phyloP scores from a whole-genome alignment of 2,329 filamentous ascomycete species.

The Neonectria ditissima region DNA sequence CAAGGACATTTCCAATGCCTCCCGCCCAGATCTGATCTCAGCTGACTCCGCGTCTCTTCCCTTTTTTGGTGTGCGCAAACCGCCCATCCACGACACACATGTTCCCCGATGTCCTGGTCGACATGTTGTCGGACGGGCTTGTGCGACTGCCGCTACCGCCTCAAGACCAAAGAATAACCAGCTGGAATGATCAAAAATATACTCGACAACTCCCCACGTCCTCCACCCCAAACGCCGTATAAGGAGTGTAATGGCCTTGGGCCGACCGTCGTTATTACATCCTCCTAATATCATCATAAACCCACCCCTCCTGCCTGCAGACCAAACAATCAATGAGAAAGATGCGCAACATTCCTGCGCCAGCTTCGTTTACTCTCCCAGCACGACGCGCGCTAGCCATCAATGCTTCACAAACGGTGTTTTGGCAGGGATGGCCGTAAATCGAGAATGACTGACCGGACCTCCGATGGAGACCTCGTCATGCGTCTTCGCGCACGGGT shows the following conservation, averaged over 20 bases:
- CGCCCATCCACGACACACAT: constrained; percentile 13
- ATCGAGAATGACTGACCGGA: constrained; percentile 29
- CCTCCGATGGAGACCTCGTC: constrained; percentile 17
- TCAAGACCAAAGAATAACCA: constrained; percentile 28
- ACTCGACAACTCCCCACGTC: constrained; percentile 46
- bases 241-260: constrained; percentile 54
- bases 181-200: constrained; percentile 35
- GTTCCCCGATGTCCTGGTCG: not conserved
- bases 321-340: constrained; percentile 35
- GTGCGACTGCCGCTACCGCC: constrained; percentile 12
- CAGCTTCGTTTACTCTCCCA: constrained; percentile 17
- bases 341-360: constrained; percentile 22
- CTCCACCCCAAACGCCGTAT: constrained; percentile 48
- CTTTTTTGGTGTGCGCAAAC: constrained; percentile 19
- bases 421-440: constrained; percentile 25
- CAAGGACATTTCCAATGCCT: constrained; percentile 43
- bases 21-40: constrained; percentile 27
- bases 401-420: constrained; percentile 15
- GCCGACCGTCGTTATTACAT: constrained; percentile 55
- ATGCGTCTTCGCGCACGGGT: constrained; percentile 20
- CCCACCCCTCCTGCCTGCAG: constrained; percentile 38
- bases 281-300: constrained; percentile 48
- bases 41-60: constrained; percentile 18
- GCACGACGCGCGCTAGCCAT: constrained; percentile 31
- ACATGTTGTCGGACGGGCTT: constrained; percentile 8